Conservation (phyloP, 208 protist genomes). For the Crithidia sp. region DNA sequence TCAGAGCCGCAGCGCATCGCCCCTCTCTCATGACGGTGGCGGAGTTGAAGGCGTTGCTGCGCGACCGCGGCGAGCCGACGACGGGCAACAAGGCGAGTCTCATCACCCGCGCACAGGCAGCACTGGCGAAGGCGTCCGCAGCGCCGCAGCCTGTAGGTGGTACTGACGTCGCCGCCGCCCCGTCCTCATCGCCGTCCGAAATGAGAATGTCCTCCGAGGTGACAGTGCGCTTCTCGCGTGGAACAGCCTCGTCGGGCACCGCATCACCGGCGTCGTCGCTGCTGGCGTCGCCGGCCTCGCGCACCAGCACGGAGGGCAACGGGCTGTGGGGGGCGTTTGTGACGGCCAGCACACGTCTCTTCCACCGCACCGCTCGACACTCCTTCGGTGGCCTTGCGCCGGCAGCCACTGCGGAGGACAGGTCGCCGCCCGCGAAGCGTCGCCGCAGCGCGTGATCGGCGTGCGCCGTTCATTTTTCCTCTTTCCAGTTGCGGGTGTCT, state of each 20-base stretch:
- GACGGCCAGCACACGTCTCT: constrained; percentile 44
- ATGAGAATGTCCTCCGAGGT: background rate
- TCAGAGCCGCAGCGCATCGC: background rate
- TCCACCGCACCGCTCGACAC: constrained; percentile 21
- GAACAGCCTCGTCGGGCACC: background rate
- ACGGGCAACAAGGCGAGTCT: constrained; percentile 61
- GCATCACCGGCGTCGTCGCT: background rate
- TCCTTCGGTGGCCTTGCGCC: background rate
- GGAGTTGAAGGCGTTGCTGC: constrained; percentile 40
- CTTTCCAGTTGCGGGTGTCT: background rate
- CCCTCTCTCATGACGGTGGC: constrained; percentile 41
- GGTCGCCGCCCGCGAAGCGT: constrained; percentile 29
- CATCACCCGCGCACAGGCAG: constrained; percentile 40
- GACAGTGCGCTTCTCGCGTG: constrained; percentile 1
- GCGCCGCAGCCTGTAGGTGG: background rate
- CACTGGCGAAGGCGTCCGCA: background rate
- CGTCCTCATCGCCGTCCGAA: background rate
- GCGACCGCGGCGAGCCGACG: constrained; percentile 41
- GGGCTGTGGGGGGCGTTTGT: constrained; percentile 58
- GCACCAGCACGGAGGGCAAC: constrained; percentile 17
- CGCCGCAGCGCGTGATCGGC: constrained; percentile 37
- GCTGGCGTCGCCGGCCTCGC: constrained; percentile 13
- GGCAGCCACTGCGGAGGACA: background rate
- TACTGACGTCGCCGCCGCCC: background rate
- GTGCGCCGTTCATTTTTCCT: background rate